Percentiles rank a stretch among this genome's conserved stretches.
Conservation (phyloP, 352 stramenopile genomes). For the Phytophthora syringae region DNA sequence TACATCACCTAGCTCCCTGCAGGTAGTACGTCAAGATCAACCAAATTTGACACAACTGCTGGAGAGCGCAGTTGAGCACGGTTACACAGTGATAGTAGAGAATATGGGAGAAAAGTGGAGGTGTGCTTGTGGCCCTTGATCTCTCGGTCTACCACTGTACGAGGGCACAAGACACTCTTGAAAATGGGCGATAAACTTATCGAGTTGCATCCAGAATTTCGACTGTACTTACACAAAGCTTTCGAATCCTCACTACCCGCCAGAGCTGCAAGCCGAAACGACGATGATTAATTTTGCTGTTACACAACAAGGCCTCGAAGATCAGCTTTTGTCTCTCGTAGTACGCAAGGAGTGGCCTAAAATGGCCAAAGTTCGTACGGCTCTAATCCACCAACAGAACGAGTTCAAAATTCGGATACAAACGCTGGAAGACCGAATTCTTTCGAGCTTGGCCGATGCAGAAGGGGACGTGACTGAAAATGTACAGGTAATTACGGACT, state of each 20-base stretch:
- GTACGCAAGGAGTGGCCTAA: slow-evolving; percentile 92
- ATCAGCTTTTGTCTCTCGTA: slow-evolving; percentile 89
- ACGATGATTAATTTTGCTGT: slow-evolving; percentile 94
- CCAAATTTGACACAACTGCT: slow-evolving; percentile 76
- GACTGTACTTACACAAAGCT: slow-evolving; percentile 93
- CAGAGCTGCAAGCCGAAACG: slow-evolving; percentile 91
- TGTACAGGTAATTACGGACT: slow-evolving; percentile 94
- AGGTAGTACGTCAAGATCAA: slow-evolving; percentile 87
- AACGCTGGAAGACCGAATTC: slow-evolving; percentile 90
- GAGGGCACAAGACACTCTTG: slow-evolving; percentile 76
- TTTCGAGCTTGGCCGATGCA: slow-evolving; percentile 82
- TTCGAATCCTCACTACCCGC: slow-evolving; percentile 93
- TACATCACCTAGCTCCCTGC: slow-evolving; percentile 47
- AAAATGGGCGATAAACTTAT: slow-evolving; percentile 91
- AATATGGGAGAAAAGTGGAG: slow-evolving; percentile 91
- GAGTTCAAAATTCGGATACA: slow-evolving; percentile 91
- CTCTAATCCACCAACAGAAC: slow-evolving; percentile 90
- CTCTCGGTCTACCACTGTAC: slow-evolving; percentile 68
- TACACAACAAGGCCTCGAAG: slow-evolving; percentile 89
- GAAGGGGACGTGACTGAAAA: slow-evolving; percentile 94
- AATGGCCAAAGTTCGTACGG: slow-evolving; percentile 77
- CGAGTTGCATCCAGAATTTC: slow-evolving; percentile 82
- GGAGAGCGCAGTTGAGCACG: slow-evolving; percentile 83
- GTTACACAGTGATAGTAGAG: slow-evolving; percentile 85
- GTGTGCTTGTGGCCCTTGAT: slow-evolving; percentile 89